phyloP scores from a whole-genome alignment of 768 basidiomycete species.

The Neoboletus magnificus region DNA sequence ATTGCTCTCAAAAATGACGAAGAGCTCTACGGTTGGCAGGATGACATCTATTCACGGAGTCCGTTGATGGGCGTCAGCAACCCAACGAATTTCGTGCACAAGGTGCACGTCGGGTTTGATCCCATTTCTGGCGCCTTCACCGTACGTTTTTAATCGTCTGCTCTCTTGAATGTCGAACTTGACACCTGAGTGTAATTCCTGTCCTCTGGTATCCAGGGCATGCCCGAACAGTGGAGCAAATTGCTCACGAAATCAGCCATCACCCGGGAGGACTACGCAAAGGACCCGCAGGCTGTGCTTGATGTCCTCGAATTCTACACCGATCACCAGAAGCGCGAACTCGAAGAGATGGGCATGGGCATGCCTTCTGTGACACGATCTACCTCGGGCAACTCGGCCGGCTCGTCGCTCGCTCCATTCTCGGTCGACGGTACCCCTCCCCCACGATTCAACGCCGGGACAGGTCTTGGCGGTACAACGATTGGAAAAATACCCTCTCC shows the following conservation, averaged over 20 bases:
- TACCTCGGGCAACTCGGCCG: slow-evolving; percentile 15
- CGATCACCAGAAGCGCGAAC: slow-evolving; percentile 93
- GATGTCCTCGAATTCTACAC: slow-evolving; percentile 99
- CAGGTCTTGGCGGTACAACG: slow-evolving; percentile 75
- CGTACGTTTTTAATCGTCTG: slow-evolving; percentile 43
- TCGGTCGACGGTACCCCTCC: slow-evolving; percentile 43
- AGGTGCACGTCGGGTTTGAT: slow-evolving; percentile 97
- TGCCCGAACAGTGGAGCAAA: slow-evolving; percentile 97
- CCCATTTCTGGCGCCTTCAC: slow-evolving; percentile 92
- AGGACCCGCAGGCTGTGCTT: slow-evolving; percentile 94
- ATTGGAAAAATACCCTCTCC: slow-evolving; percentile 44
- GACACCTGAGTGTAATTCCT: background rate
- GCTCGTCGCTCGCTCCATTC: slow-evolving; percentile 37
- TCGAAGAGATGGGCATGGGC: slow-evolving; percentile 57
- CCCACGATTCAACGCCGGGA: slow-evolving; percentile 86
- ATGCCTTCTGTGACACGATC: slow-evolving; percentile 26
- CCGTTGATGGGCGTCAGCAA: slow-evolving; percentile 91
- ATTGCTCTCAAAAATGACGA: slow-evolving; percentile 89
- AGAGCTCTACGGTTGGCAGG: slow-evolving; percentile 98
- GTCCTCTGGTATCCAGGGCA: slow-evolving; percentile 52
- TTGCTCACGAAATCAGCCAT: slow-evolving; percentile 97
- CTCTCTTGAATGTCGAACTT: background rate
- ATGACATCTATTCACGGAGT: slow-evolving; percentile 90
- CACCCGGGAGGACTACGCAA: slow-evolving; percentile 95
- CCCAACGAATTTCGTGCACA: slow-evolving; percentile 97